Conservation (phyloP, 2,329 filamentous ascomycete genomes). For the Penicillium hesseltinei region DNA sequence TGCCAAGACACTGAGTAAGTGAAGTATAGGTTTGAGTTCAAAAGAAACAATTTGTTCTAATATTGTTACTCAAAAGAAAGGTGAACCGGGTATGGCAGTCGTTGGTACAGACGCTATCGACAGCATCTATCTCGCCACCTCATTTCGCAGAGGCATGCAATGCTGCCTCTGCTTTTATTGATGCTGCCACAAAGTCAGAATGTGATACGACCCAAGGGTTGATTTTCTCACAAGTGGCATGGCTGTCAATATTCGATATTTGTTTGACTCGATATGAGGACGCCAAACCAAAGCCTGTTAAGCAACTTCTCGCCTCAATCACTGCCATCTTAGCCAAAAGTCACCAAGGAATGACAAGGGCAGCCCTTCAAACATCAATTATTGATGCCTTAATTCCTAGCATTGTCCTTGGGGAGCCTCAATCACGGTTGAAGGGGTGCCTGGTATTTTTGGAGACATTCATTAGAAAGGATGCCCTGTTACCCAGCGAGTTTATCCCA, state of each 20-base stretch:
- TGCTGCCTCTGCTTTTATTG: slow-evolving; percentile 45
- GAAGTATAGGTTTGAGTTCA: neutral
- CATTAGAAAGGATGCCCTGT: slow-evolving; percentile 39
- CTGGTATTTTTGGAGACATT: slow-evolving; percentile 39
- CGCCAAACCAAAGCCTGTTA: slow-evolving; percentile 45
- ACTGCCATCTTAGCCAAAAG: slow-evolving; percentile 34
- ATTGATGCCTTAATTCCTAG: slow-evolving; percentile 33
- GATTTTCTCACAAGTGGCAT: slow-evolving; percentile 34
- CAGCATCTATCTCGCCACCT: slow-evolving; percentile 35
- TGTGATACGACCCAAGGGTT: slow-evolving; percentile 34
- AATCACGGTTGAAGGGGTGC: slow-evolving; percentile 39
- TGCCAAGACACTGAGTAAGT: slow-evolving; percentile 37
- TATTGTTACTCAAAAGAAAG: slow-evolving; percentile 24
- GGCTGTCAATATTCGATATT: slow-evolving; percentile 42
- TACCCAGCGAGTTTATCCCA: slow-evolving; percentile 31
- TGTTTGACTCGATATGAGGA: slow-evolving; percentile 44
- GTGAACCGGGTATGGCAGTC: slow-evolving; percentile 39
- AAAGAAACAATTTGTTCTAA: slow-evolving; percentile 3
- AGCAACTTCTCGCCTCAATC: slow-evolving; percentile 45
- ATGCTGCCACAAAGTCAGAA: slow-evolving; percentile 36
- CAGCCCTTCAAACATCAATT: slow-evolving; percentile 25
- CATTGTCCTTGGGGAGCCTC: slow-evolving; percentile 40
- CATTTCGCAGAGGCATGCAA: slow-evolving; percentile 47
- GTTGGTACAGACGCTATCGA: slow-evolving; percentile 43
- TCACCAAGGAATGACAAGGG: slow-evolving; percentile 20